Conservation (phyloP, 371 early-diverging fungal species). For the Conidiobolus incongruus region DNA sequence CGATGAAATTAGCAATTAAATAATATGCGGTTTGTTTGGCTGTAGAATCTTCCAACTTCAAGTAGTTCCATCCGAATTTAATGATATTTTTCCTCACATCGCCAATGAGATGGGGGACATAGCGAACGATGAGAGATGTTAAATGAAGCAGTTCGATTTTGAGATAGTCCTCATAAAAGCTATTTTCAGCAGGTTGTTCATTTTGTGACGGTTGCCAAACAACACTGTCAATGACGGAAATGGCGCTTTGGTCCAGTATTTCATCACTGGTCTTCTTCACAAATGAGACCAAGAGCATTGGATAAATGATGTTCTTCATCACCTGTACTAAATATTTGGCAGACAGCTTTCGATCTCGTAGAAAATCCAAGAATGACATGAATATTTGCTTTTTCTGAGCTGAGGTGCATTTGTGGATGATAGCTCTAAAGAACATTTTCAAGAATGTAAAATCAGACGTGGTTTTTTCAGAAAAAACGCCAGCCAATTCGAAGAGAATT, state of each 20-base stretch:
- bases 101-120: slow-evolving; percentile 44
- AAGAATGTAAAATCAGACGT: slow-evolving; percentile 44
- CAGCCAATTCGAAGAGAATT: slow-evolving; percentile 49
- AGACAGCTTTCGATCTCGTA: slow-evolving; percentile 4
- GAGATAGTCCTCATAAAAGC: slow-evolving; percentile 42
- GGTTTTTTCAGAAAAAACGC: slow-evolving; percentile 44
- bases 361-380: slow-evolving; percentile 34
- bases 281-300: slow-evolving; percentile 41
- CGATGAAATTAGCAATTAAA: slow-evolving; percentile 69
- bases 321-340: no score
- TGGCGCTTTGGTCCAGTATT: slow-evolving; percentile 36
- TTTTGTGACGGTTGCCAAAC: slow-evolving; percentile 42
- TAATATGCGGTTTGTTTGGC: slow-evolving; percentile 91
- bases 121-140: slow-evolving; percentile 68
- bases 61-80: slow-evolving; percentile 81
- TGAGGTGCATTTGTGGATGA: slow-evolving; percentile 26
- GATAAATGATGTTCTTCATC: slow-evolving; percentile 22
- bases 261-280: slow-evolving; percentile 17
- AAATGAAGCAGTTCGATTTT: slow-evolving; percentile 79
- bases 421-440: slow-evolving; percentile 40
- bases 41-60: slow-evolving; percentile 76
- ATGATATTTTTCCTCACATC: slow-evolving; percentile 82
- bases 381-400: slow-evolving; percentile 37
- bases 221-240: slow-evolving; percentile 34
- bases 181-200: slow-evolving; percentile 24